phyloP scores from a whole-genome alignment of 2,329 filamentous ascomycete species.

The Xylariaceae sp. region DNA sequence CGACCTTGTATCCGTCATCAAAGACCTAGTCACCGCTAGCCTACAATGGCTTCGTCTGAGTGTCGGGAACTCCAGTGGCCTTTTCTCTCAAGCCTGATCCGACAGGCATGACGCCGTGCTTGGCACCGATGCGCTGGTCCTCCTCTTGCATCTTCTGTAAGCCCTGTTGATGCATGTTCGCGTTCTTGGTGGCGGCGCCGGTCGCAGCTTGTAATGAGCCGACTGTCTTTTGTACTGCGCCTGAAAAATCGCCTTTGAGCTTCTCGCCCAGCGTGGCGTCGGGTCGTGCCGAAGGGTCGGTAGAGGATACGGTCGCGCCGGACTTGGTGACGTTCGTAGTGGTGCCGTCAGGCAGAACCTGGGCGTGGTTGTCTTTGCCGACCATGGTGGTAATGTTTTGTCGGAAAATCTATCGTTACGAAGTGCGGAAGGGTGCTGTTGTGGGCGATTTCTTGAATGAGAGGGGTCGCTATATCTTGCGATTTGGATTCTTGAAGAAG shows the following conservation, averaged over 20 bases:
- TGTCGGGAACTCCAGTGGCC: neutral
- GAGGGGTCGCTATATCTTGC: no score
- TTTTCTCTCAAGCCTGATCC: constrained; percentile 10
- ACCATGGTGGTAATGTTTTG: no score
- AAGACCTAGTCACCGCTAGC: no score
- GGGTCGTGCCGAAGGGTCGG: constrained; percentile 19
- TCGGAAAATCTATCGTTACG: no score
- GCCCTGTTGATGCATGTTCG: constrained; percentile 21
- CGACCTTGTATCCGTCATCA: no score
- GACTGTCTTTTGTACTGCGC: constrained; percentile 17
- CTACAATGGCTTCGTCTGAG: no score
- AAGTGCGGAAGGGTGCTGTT: no score
- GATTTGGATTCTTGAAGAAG: no score
- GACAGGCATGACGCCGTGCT: constrained; percentile 23
- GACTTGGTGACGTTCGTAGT: constrained; percentile 10
- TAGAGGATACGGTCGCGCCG: constrained; percentile 16
- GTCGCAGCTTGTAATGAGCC: constrained; percentile 22
- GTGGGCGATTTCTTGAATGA: no score
- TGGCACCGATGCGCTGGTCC: constrained; percentile 22
- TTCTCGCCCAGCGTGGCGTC: constrained; percentile 20
- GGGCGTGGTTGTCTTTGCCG: neutral
- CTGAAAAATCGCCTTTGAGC: constrained; percentile 23
- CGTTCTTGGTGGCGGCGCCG: constrained; percentile 17
- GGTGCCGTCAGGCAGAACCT: neutral
- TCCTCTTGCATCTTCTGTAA: constrained; percentile 23